Conservation (phyloP, 768 basidiomycete genomes). For the Pulveroboletus sp. region DNA sequence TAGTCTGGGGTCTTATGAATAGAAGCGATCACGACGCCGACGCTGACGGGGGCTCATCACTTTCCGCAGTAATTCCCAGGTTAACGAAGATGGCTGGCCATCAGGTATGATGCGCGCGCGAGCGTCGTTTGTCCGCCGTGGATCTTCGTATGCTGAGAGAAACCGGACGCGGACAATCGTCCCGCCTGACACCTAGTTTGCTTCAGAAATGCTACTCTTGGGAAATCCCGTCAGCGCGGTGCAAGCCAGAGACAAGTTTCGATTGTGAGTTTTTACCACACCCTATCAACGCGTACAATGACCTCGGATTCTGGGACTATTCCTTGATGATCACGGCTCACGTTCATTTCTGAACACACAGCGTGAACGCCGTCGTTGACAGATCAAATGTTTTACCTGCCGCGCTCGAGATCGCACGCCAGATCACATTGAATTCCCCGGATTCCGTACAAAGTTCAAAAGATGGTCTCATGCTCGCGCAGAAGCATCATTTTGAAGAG, state of each 20-base stretch:
- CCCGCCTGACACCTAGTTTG: slow-evolving; percentile 43
- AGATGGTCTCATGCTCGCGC: slow-evolving; percentile 55
- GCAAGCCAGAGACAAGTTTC: slow-evolving; percentile 66
- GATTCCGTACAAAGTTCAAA: slow-evolving; percentile 79
- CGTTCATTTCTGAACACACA: slow-evolving; percentile 24
- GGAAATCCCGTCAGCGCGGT: slow-evolving; percentile 64
- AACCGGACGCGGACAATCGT: slow-evolving; percentile 1
- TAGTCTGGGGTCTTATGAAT: slow-evolving; percentile 1
- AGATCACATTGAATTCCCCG: slow-evolving; percentile 64
- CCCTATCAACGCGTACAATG: slow-evolving; percentile 12
- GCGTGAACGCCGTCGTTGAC: slow-evolving; percentile 71
- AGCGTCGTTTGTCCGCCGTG: slow-evolving; percentile 4
- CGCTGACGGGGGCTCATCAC: slow-evolving; percentile 11
- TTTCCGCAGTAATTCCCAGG: slow-evolving; percentile 58
- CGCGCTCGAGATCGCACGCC: slow-evolving; percentile 58
- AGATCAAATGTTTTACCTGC: slow-evolving; percentile 47
- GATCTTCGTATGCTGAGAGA: slow-evolving; percentile 15
- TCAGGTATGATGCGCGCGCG: slow-evolving; percentile 49
- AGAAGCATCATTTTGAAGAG: slow-evolving; percentile 50
- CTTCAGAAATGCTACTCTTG: slow-evolving; percentile 71
- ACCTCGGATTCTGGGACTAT: slow-evolving; percentile 3
- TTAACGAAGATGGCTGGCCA: slow-evolving; percentile 64
- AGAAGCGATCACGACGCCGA: neutral
- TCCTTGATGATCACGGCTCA: slow-evolving; percentile 14
- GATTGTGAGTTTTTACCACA: slow-evolving; percentile 54